Evolutionary conservation across 192 early-diverging fungal species (phyloP), one percentile per base, ranked within the genome.

Genomic region (Coemansia sp.): DNA sequence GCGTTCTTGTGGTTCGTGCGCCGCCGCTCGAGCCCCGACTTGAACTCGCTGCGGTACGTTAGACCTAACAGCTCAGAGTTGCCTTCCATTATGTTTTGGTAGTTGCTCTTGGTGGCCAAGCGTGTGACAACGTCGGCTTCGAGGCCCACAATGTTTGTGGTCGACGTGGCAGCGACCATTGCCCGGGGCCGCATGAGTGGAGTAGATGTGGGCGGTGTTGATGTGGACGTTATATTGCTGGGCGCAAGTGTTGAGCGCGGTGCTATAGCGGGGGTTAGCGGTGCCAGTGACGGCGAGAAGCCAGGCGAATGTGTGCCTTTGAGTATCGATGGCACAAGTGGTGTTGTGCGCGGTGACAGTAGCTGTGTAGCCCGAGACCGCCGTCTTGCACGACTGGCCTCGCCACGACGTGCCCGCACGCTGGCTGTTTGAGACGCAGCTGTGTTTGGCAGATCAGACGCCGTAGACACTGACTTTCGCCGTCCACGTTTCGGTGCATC

Each of bases 1-100:
- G 95, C 94, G 49, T 93, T 89, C 75, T 97, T 97, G 79, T 98
- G 97, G 14, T 87, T 89, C 14, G 90, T 92, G n/a, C 90, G 88
- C 9, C 93, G 88, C 0, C 86, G 75, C 72, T 95, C 93, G 52
- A 95, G 76, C 0, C 91, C 90, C 5, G 86, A 85, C 35, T 91
- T 86, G 27, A 94, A 84, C 61, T 95, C 89, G 15, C 83, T 73
- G 52, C 86, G 83, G 76, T 91, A 93, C 3, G 77, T 84, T 22
- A 95, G 83, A 4, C 93, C 91, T 4, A 95, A 69, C 2, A 86
- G 85, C 86, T 88, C 88, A n/a, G 89, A 86, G 54, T 93, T 88
- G 15, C 94, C 95, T 61, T 94, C 91, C 29, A 93, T 66, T 2
- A 98, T 87, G 60, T 92, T 92, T 62, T 92, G 91, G 79, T 96